Base-by-base conservation (phyloP, 148 eudicot genomes). In the Camellia lanceoleosa region DNA sequence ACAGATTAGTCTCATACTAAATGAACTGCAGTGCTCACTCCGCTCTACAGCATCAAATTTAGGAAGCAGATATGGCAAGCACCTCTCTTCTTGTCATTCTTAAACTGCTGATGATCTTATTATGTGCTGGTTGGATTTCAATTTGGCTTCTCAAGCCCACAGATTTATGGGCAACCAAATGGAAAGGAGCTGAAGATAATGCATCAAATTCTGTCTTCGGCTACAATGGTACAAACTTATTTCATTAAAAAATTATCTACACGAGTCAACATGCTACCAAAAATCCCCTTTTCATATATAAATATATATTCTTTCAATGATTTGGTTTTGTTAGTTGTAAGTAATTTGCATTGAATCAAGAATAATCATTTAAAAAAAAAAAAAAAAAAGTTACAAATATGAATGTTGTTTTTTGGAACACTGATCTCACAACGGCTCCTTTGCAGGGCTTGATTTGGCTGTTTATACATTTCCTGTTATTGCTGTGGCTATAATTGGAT, bases 141-240 rank as follows among this genome's bases (percentile, higher is more conserved):
- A 81, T 95, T 70, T 93, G 96, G 97, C 81, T 95, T 86, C 93
- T 95, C 20, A 93, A 93, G 79, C 97, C 97, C 30, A 95, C 98
- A 38, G 74, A 89, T 43, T 0, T 83, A 23, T 93, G 98, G 98
- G 87, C 94, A 62, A 87, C 79, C 71, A 91, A 78, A 78, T 95
- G 97, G 94, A 85, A 87, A 69, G 60, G 6, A 75, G 91, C 91
- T 3, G 98, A 95, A 84, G 85, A 82, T 59, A 74, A 46, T 74
- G 86, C 89, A 65, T 75, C 84, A 72, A 67, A 79, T 61, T 82
- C 90, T 18, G 73, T 81, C 20, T 84, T 93, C 58, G 89, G 91
- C 64, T 95, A 93, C 62, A 89, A 88, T 83, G 94, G 98, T 94
- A 79, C 14, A 1, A 30, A 78, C 58, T 5, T 7, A 68, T 15